Evolutionary conservation across 768 basidiomycete genomes (phyloP).

Genomic region (Dioszegia hungarica): DNA sequence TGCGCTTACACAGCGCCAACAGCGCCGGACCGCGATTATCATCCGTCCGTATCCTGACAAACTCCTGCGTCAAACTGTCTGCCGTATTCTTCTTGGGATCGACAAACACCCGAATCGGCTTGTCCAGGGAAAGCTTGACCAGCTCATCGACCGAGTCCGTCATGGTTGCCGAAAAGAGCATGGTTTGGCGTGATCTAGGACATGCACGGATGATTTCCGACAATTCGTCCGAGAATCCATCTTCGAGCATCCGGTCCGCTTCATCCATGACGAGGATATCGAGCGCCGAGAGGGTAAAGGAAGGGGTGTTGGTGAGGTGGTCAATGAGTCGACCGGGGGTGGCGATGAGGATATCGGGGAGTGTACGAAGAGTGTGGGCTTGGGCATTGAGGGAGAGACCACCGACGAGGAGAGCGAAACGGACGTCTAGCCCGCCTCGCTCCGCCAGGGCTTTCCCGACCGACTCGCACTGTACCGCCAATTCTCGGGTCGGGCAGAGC

Average conservation of each 20-base stretch:
- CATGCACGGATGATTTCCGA: slow-evolving; percentile 88
- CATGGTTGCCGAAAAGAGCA: slow-evolving; percentile 99
- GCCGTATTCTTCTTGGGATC: slow-evolving; percentile 88
- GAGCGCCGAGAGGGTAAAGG: slow-evolving; percentile 84
- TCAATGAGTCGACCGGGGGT: slow-evolving; percentile 98
- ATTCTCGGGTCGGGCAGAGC: slow-evolving; percentile 88
- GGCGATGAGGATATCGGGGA: slow-evolving; percentile 91
- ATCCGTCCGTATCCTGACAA: slow-evolving; percentile 75
- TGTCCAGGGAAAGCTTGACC: slow-evolving; percentile 84
- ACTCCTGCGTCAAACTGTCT: slow-evolving; percentile 83
- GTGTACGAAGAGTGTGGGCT: slow-evolving; percentile 72
- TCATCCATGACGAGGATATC: slow-evolving; percentile 95
- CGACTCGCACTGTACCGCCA: slow-evolving; percentile 92
- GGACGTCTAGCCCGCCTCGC: slow-evolving; percentile 61
- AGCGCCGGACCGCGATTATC: slow-evolving; percentile 47
- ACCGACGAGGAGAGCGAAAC: slow-evolving; percentile 88
- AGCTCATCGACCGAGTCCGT: slow-evolving; percentile 93
- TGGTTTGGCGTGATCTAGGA: slow-evolving; percentile 76
- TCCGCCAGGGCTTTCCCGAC: slow-evolving; percentile 75
- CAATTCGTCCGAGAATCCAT: slow-evolving; percentile 89
- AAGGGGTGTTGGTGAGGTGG: slow-evolving; percentile 89
- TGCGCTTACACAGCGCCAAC: slow-evolving; percentile 73
- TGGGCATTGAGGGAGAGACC: slow-evolving; percentile 91
- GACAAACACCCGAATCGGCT: slow-evolving; percentile 89
- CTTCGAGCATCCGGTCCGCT: slow-evolving; percentile 88